Evolutionary conservation across 225 moss, liverwort and hornwort species (phyloP).

Genomic region (Asterella californica): DNA sequence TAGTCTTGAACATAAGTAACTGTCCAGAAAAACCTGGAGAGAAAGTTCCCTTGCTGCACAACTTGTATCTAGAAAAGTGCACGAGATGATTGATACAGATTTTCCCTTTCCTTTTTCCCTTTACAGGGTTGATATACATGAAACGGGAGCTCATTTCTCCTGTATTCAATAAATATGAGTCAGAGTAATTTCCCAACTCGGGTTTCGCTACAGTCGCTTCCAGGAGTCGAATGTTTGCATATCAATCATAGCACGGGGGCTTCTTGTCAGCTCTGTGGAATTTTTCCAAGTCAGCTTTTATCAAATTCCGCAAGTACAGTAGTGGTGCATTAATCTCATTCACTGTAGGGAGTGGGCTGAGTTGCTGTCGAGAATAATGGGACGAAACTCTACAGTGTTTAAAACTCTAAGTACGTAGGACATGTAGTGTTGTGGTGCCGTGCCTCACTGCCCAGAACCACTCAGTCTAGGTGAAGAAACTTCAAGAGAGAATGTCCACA

Average conservation of each 20-base stretch:
- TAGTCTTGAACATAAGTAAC: too few species aligned
- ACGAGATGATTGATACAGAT: too few species aligned
- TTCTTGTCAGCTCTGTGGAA: background rate
- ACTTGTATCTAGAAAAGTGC: too few species aligned
- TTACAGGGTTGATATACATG: too few species aligned
- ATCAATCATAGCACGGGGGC: background rate
- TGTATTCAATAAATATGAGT: too few species aligned
- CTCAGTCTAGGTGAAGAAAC: background rate
- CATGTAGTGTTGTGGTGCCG: background rate
- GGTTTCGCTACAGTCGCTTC: background rate
- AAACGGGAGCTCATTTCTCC: too few species aligned
- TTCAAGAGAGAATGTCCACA: background rate
- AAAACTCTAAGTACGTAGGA: background rate
- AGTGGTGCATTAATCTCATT: background rate
- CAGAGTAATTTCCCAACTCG: background rate
- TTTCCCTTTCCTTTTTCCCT: too few species aligned
- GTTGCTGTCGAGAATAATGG: background rate
- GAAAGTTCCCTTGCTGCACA: too few species aligned
- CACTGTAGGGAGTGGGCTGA: background rate
- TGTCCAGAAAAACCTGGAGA: too few species aligned
- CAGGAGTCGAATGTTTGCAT: background rate
- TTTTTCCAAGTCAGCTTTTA: background rate
- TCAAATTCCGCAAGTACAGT: background rate
- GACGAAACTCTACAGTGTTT: background rate
- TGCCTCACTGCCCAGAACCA: background rate